These are phyloP conservation scores for Botryotinia calthae DNA, from an alignment of 2,329 filamentous ascomycete species.

Conservation along the genomic window DNA sequence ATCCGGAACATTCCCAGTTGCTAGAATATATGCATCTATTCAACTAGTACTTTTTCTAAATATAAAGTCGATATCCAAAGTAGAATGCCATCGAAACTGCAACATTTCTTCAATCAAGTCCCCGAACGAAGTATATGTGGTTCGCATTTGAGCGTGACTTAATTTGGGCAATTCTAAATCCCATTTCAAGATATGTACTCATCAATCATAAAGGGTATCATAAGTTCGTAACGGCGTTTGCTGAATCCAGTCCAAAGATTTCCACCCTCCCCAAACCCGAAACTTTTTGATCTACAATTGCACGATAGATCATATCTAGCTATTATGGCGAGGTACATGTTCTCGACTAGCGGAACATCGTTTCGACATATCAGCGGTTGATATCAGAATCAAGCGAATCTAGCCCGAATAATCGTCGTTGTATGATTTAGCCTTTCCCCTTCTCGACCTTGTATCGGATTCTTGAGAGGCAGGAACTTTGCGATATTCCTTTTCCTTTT, in stretches of 20 bases:
- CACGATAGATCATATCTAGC: not conserved
- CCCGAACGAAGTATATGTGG: not conserved
- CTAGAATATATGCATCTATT: not conserved
- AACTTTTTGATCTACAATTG: not conserved
- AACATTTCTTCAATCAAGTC: not conserved
- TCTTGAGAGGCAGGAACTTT: conserved; percentile 6
- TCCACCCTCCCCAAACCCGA: not conserved
- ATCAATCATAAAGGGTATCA: conserved; percentile 10
- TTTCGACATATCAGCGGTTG: no score
- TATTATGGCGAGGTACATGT: not conserved
- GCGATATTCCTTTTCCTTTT: conserved; percentile 8
- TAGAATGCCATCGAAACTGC: not conserved
- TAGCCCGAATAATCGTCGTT: conserved; percentile 6
- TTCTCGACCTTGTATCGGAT: conserved; percentile 9
- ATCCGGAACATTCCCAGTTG: not conserved
- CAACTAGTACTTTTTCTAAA: not conserved
- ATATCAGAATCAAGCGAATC: not conserved
- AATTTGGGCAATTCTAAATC: not conserved
- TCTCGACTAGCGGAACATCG: not conserved
- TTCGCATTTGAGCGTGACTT: not conserved
- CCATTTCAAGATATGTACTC: not conserved
- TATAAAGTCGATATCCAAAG: not conserved
- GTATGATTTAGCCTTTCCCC: conserved; percentile 8
- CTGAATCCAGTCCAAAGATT: not conserved
- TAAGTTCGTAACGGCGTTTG: not conserved